Percentiles rank a stretch among this genome's conserved stretches.
Conservation (phyloP, 2,329 filamentous ascomycete species). For the Corinectria fuckeliana region DNA sequence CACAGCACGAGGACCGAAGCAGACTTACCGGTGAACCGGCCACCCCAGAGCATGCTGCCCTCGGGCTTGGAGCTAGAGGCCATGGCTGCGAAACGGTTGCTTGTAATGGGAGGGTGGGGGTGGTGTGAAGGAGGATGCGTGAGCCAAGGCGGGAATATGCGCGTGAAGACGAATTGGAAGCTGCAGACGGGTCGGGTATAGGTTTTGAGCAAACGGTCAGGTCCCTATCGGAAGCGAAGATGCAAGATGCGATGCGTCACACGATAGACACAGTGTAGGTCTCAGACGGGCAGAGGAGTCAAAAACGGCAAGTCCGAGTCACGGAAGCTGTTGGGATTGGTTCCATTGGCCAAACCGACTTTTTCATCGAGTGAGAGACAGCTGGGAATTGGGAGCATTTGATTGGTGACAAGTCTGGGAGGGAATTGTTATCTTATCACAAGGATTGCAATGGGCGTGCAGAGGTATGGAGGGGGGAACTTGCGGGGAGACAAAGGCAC, state of each 20-base stretch:
- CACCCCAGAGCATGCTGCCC: slow-evolving; percentile 51
- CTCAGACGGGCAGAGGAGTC: not conserved
- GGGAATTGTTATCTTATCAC: slow-evolving; percentile 5
- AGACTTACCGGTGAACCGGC: slow-evolving; percentile 57
- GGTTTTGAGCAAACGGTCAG: not conserved
- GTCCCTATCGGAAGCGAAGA: not conserved
- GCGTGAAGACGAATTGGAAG: slow-evolving; percentile 5
- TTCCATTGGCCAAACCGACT: slow-evolving; percentile 1
- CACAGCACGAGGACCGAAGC: not conserved
- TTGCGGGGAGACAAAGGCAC: not conserved
- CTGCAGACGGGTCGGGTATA: not conserved
- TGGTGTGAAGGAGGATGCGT: not conserved
- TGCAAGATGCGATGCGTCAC: slow-evolving; percentile 2
- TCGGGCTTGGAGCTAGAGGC: slow-evolving; percentile 39
- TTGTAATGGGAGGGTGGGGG: not conserved
- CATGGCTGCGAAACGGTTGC: slow-evolving; percentile 28
- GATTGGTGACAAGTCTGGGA: slow-evolving; percentile 1
- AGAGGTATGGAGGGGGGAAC: not conserved
- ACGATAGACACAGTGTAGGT: not conserved
- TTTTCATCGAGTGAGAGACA: not conserved
- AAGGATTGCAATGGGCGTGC: not conserved
- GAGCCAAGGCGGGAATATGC: not conserved
- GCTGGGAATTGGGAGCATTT: not conserved
- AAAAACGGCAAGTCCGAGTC: not conserved
- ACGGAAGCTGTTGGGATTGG: slow-evolving; percentile 13